A percentile compares a stretch with the other conserved stretches of the same genome.
Evolutionary conservation across 305 asterid species (phyloP).

Genomic region (Withania somnifera): DNA sequence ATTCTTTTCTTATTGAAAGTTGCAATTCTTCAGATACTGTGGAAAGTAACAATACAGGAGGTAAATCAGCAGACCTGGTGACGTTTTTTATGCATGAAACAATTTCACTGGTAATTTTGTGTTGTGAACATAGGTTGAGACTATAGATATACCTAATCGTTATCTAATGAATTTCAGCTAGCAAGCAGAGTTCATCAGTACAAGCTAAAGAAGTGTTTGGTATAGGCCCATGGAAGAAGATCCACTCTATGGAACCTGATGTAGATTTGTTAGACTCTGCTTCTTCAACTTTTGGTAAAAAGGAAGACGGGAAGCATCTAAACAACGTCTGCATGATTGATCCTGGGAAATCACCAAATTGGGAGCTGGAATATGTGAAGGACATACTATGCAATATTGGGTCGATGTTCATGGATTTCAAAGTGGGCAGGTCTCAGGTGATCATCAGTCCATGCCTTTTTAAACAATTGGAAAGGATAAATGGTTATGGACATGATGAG

Average conservation of each 20-base stretch:
- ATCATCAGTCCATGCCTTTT: constrained; percentile 42
- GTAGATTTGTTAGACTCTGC: constrained; percentile 75
- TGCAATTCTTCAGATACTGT: constrained; percentile 58
- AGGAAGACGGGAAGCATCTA: constrained; percentile 9
- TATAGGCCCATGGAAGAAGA: constrained; percentile 18
- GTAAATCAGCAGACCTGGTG: constrained; percentile 17
- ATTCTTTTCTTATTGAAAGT: constrained; percentile 41
- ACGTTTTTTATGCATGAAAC: neutral
- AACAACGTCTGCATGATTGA: neutral
- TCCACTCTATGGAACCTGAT: constrained; percentile 31
- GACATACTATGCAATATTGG: constrained; percentile 51
- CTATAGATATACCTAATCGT: neutral
- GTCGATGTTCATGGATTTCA: constrained; percentile 43
- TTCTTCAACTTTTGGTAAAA: constrained; percentile 21
- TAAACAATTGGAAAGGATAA: constrained; percentile 34
- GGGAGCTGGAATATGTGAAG: constrained; percentile 61
- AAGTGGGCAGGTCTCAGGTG: constrained; percentile 34
- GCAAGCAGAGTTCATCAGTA: constrained; percentile 45
- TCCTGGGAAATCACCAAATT: constrained; percentile 4
- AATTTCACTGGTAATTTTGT: neutral
- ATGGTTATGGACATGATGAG: constrained; percentile 14
- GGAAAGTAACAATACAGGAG: constrained; percentile 41
- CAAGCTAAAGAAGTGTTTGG: constrained; percentile 46
- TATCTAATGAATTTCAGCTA: constrained; percentile 33
- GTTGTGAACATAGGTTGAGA: neutral